Evolutionary conservation across 208 protist genomes (phyloP), one percentile per base, ranked within the genome.

Genomic region (Leishmania gerbilli): DNA sequence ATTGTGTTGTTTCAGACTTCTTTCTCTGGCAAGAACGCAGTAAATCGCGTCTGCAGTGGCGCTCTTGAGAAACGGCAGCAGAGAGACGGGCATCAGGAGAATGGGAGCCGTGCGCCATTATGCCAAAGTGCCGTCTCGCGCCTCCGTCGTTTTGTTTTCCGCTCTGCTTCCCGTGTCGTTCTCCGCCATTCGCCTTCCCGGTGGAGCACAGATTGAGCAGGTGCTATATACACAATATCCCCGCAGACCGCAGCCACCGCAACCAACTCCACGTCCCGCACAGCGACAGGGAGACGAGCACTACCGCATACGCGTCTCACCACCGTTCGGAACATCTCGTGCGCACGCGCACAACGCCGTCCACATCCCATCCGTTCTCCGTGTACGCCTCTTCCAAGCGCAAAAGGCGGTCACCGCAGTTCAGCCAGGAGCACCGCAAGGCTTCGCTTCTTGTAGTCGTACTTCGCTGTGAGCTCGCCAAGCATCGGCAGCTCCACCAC

Each of bases 401-500:
- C 21, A 55, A 4, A 47, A 47, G 37, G 40, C 42, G 40, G 21
- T 67, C 60, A 69, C 17, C 40, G 76, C 60, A 79, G 64, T 49
- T 60, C 76, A 9, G 40, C 31, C 53, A 79, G 47, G 19, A 79
- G 76, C 47, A 72, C n/a, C 5, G 34, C 42, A 21, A 79, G 27
- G 64, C 49, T 49, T 24, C 64, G 76, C 11, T 71, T 79, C 64
- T 79, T 79, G 24, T 72, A 79, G 64, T 71, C 49, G 47, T 71
- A 79, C 47, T 79, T 79, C 24, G 76, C 76, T 1, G 76, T 60
- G 47, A 79, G 76, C 47, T 79, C 76, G 34, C 60, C 76, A 7
- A 79, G 60, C 0, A 47, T 24, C 76, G 17, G 58, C 58, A 79
- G 64, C 76, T 84, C 78, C 60, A 88, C 82, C 45, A 85, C 24